These are phyloP conservation scores for Malassezia furfur DNA, from an alignment of 1,284 basidiomycete species.

Conservation along the genomic window DNA sequence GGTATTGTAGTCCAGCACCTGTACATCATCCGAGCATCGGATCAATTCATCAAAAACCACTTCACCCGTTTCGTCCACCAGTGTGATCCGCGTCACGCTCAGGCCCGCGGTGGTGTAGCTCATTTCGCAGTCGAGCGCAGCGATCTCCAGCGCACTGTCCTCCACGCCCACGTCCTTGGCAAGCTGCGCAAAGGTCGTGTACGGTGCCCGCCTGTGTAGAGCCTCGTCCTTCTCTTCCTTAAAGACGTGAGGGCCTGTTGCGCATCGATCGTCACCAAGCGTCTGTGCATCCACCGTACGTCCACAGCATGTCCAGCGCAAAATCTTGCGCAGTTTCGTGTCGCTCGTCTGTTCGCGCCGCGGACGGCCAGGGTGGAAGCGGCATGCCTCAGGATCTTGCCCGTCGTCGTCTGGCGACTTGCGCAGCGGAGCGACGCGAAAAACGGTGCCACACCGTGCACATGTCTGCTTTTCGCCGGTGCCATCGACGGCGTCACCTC, in stretches of 20 bases:
- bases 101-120: slow-evolving; percentile 41
- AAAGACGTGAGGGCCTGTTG: slow-evolving; percentile 41
- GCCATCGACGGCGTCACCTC: slow-evolving; percentile 22
- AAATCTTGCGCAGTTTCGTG: slow-evolving; percentile 13
- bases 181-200: slow-evolving; percentile 24
- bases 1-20: slow-evolving; percentile 40
- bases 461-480: slow-evolving; percentile 31
- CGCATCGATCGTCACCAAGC: slow-evolving; percentile 30
- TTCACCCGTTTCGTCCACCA: slow-evolving; percentile 36
- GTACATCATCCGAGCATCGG: slow-evolving; percentile 20
- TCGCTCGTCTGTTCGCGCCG: slow-evolving; percentile 22
- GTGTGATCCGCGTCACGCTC: slow-evolving; percentile 35
- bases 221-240: slow-evolving; percentile 30
- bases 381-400: slow-evolving; percentile 28
- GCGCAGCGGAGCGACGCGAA: slow-evolving; percentile 27
- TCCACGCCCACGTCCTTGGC: not conserved
- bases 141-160: slow-evolving; percentile 24
- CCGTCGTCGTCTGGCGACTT: slow-evolving; percentile 12
- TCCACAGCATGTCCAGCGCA: slow-evolving; percentile 38
- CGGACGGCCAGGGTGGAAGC: slow-evolving; percentile 24
- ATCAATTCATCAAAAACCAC: slow-evolving; percentile 36
- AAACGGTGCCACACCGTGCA: slow-evolving; percentile 31
- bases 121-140: slow-evolving; percentile 43
- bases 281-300: slow-evolving; percentile 25
- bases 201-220: slow-evolving; percentile 33